phyloP scores from a whole-genome alignment of 192 early-diverging fungal species.

The Entrophospora sp. region DNA sequence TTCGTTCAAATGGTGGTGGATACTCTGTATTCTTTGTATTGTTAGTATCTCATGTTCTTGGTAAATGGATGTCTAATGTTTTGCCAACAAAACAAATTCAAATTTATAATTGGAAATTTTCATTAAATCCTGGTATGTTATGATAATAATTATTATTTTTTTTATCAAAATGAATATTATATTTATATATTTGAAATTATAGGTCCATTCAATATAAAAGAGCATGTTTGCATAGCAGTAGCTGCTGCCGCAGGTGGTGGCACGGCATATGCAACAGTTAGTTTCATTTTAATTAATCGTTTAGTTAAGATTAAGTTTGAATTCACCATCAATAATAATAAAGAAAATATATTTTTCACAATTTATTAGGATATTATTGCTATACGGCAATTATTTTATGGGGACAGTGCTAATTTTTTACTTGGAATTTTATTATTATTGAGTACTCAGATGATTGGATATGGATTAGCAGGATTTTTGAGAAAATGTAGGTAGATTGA shows the following conservation, averaged over 20 bases:
- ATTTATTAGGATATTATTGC: conserved; percentile 21
- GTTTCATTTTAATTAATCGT: no score
- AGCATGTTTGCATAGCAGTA: conserved; percentile 52
- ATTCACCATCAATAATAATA: no score
- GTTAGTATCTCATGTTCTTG: conserved; percentile 28
- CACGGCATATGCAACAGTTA: conserved; percentile 38
- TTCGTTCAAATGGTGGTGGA: conserved; percentile 15
- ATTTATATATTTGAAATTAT: not conserved
- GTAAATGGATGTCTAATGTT: conserved; percentile 20
- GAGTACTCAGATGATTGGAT: conserved; percentile 50
- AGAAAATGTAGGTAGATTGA: conserved; percentile 31
- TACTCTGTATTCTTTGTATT: conserved; percentile 25
- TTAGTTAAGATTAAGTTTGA: no score
- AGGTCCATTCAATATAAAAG: conserved; percentile 57
- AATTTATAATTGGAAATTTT: not conserved
- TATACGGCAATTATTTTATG: conserved; percentile 50
- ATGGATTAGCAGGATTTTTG: conserved; percentile 66
- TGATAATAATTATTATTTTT: not conserved
- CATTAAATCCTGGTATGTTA: conserved; percentile 14
- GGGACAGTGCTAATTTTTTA: conserved; percentile 42
- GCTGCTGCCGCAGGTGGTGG: conserved; percentile 41
- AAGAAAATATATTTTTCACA: no score
- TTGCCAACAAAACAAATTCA: not conserved
- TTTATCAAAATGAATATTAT: not conserved
- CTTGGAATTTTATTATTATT: conserved; percentile 48